These are phyloP conservation scores for Kodamaea laetipori DNA, from an alignment of 805 yeast species.

Conservation along the genomic window DNA sequence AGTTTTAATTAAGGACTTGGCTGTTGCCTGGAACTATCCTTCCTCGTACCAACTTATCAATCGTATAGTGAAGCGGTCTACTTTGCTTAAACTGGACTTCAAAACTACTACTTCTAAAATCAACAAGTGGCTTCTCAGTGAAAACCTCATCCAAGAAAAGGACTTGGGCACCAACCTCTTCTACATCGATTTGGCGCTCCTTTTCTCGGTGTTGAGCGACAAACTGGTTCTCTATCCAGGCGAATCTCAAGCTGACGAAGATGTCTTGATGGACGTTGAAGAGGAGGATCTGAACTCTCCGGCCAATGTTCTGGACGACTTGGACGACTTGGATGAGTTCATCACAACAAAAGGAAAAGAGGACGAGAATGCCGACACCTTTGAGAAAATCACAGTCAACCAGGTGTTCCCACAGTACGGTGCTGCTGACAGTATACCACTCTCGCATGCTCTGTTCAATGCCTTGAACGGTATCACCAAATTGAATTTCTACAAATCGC, in stretches of 20 bases:
- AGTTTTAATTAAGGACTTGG: slow-evolving; percentile 35
- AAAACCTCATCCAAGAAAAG: slow-evolving; percentile 20
- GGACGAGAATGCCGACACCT: slow-evolving; percentile 13
- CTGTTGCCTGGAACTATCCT: slow-evolving; percentile 40
- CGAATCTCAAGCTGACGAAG: slow-evolving; percentile 2
- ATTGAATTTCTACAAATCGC: slow-evolving; percentile 38
- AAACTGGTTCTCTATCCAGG: slow-evolving; percentile 20
- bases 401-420: slow-evolving; percentile 48
- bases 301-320: not conserved
- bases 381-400: slow-evolving; percentile 35
- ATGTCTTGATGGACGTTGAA: not conserved
- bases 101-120: slow-evolving; percentile 19
- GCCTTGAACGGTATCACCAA: slow-evolving; percentile 36
- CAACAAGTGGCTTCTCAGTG: slow-evolving; percentile 25
- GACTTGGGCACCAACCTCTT: slow-evolving; percentile 26
- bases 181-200: slow-evolving; percentile 26
- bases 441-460: slow-evolving; percentile 39
- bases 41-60: slow-evolving; percentile 43
- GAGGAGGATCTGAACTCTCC: not conserved
- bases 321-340: slow-evolving; percentile 5
- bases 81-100: slow-evolving; percentile 21
- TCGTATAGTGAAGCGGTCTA: slow-evolving; percentile 26
- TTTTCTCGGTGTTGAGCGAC: slow-evolving; percentile 26
- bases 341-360: slow-evolving; percentile 5
- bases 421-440: slow-evolving; percentile 27